These are phyloP conservation scores for Sclerotinia trifoliorum DNA, from an alignment of 2,329 filamentous ascomycete species.

Conservation along the genomic window DNA sequence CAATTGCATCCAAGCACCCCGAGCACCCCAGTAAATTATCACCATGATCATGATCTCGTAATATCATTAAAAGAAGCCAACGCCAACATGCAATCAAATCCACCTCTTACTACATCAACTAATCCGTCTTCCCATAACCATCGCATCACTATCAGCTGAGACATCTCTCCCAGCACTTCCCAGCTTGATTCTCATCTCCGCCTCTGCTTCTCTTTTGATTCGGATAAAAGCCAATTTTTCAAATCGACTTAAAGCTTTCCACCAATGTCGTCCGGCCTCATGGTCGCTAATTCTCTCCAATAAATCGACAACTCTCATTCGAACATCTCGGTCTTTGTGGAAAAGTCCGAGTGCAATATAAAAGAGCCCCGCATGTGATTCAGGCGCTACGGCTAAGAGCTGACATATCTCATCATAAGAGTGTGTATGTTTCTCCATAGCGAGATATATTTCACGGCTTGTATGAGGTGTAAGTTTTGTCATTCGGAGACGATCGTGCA, in stretches of 20 bases:
- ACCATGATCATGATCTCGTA: conserved; percentile 15
- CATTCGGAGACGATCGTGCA: conserved; percentile 85
- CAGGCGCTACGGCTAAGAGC: conserved; percentile 76
- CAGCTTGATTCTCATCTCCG: conserved; percentile 45
- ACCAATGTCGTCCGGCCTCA: conserved; percentile 91
- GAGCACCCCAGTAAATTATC: background rate
- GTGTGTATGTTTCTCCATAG: conserved; percentile 71
- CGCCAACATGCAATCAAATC: conserved; percentile 89
- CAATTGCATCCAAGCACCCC: conserved; percentile 15
- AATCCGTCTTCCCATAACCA: conserved; percentile 48
- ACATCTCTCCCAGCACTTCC: conserved; percentile 29
- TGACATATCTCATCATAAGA: conserved; percentile 85
- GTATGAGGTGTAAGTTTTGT: conserved; percentile 74
- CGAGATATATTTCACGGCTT: conserved; percentile 80
- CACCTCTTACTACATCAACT: conserved; percentile 60
- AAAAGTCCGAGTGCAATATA: conserved; percentile 89
- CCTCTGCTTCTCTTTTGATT: conserved; percentile 65
- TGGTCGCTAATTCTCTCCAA: conserved; percentile 81
- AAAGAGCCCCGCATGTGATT: conserved; percentile 84
- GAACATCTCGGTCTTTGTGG: conserved; percentile 79
- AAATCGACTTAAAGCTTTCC: conserved; percentile 81
- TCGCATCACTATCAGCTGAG: conserved; percentile 28
- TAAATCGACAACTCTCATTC: conserved; percentile 73
- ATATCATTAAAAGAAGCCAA: conserved; percentile 59
- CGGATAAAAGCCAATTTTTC: conserved; percentile 83